phyloP scores from a whole-genome alignment of 352 stramenopile genomes.

The Pythium brachiatum region DNA sequence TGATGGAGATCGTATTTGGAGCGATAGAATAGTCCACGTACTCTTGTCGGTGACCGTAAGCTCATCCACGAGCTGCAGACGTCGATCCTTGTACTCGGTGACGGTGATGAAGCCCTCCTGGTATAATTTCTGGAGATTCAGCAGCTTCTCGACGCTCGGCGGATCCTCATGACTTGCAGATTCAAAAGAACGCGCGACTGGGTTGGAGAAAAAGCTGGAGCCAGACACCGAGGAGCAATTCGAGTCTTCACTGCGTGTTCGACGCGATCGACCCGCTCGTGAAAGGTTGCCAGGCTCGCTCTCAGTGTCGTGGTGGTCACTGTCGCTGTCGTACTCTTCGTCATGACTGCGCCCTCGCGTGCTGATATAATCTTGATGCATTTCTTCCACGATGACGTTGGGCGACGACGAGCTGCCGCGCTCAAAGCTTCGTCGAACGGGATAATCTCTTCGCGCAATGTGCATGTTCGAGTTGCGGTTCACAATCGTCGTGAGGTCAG shows the following conservation, averaged over 20 bases:
- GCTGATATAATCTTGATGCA: conserved; percentile 14
- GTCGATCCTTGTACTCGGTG: conserved; percentile 73
- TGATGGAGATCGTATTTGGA: not conserved
- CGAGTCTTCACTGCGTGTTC: conserved; percentile 16
- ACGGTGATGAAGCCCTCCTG: conserved; percentile 83
- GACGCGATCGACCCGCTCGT: not conserved
- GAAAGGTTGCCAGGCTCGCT: conserved; percentile 7
- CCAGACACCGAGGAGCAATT: conserved; percentile 17
- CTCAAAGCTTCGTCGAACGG: conserved; percentile 10
- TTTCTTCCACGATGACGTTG: conserved; percentile 17
- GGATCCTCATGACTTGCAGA: conserved; percentile 25
- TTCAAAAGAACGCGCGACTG: conserved; percentile 17
- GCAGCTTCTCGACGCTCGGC: conserved; percentile 56
- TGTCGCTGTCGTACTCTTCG: conserved; percentile 8
- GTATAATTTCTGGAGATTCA: conserved; percentile 68
- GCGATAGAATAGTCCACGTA: conserved; percentile 25
- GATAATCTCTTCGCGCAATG: not conserved
- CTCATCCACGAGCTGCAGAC: conserved; percentile 63
- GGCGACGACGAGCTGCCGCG: not conserved
- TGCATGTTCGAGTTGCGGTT: not conserved
- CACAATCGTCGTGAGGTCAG: conserved; percentile 3
- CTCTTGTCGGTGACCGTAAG: conserved; percentile 51
- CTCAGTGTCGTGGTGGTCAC: conserved; percentile 10
- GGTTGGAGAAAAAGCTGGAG: conserved; percentile 16
- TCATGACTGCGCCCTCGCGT: conserved; percentile 3